These are phyloP conservation scores for Fusarium continuum DNA, from an alignment of 2,329 filamentous ascomycete genomes.

Conservation along the genomic window DNA sequence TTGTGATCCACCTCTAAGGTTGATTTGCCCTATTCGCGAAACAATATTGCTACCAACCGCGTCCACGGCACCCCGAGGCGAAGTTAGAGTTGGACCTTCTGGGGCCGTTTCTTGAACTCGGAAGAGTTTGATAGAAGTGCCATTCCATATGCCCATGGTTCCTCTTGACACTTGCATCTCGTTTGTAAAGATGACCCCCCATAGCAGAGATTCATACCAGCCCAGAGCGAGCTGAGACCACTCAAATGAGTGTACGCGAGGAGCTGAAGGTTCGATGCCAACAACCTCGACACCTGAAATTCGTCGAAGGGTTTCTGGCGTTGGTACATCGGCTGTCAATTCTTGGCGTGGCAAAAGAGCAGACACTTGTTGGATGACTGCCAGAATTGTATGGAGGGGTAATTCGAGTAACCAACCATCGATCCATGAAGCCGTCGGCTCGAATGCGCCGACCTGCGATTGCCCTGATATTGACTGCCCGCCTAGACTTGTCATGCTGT, in stretches of 20 bases:
- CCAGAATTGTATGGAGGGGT: slow-evolving; percentile 86
- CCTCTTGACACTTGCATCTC: slow-evolving; percentile 90
- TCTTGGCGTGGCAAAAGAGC: slow-evolving; percentile 64
- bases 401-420: slow-evolving; percentile 93
- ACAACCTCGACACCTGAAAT: slow-evolving; percentile 71
- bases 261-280: slow-evolving; percentile 77
- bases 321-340: slow-evolving; percentile 54
- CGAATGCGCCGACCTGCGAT: slow-evolving; percentile 71
- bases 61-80: slow-evolving; percentile 89
- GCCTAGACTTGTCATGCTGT: slow-evolving; percentile 83
- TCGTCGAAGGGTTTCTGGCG: slow-evolving; percentile 59
- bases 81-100: slow-evolving; percentile 81
- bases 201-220: slow-evolving; percentile 95
- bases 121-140: slow-evolving; percentile 88
- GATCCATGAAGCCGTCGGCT: slow-evolving; percentile 85
- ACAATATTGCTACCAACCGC: slow-evolving; percentile 92
- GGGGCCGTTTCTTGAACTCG: slow-evolving; percentile 85
- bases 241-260: slow-evolving; percentile 88
- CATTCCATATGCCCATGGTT: slow-evolving; percentile 93
- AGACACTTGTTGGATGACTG: slow-evolving; percentile 74
- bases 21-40: slow-evolving; percentile 83
- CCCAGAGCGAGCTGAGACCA: slow-evolving; percentile 91
- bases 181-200: slow-evolving; percentile 90
- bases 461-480: slow-evolving; percentile 68
- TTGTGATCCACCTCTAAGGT: slow-evolving; percentile 64